Evolutionary conservation across 2,329 filamentous ascomycete species (phyloP).

Genomic region (Scytalidium sp.): DNA sequence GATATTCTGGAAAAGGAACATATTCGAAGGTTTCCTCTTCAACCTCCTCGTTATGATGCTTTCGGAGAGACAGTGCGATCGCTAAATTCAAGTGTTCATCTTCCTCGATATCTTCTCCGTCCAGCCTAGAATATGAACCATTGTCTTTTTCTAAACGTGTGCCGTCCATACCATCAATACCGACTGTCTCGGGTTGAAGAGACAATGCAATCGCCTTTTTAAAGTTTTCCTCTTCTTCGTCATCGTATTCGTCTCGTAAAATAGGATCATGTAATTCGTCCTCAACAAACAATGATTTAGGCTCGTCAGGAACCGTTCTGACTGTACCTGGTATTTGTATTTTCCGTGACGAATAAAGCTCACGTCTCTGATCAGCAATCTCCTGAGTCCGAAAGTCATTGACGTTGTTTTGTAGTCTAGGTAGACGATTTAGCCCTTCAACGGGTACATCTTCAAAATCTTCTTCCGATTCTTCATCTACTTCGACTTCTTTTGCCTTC

Average conservation of each 20-base stretch:
- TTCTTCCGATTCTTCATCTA: slow-evolving; percentile 68
- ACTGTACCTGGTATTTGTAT: slow-evolving; percentile 12
- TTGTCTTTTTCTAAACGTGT: slow-evolving; percentile 29
- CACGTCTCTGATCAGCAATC: slow-evolving; percentile 18
- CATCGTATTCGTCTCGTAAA: slow-evolving; percentile 8
- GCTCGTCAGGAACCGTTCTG: slow-evolving; percentile 15
- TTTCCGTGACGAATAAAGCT: slow-evolving; percentile 14
- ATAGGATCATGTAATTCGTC: slow-evolving; percentile 10
- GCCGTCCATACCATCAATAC: slow-evolving; percentile 21
- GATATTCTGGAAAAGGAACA: slow-evolving; percentile 50
- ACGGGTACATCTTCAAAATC: slow-evolving; percentile 34
- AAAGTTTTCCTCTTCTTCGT: slow-evolving; percentile 60
- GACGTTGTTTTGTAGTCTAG: slow-evolving; percentile 17
- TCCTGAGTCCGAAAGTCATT: slow-evolving; percentile 23
- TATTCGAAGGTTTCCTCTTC: slow-evolving; percentile 46
- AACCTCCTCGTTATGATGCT: slow-evolving; percentile 43
- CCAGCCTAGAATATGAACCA: not conserved
- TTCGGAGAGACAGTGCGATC: slow-evolving; percentile 80
- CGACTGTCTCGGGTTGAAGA: slow-evolving; percentile 46
- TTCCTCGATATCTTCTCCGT: slow-evolving; percentile 38
- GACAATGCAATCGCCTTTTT: slow-evolving; percentile 81
- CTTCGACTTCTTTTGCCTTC: slow-evolving; percentile 52
- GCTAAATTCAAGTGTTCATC: slow-evolving; percentile 77
- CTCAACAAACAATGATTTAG: slow-evolving; percentile 25
- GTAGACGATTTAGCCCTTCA: slow-evolving; percentile 30